These are phyloP conservation scores for Suhomyces chickasaworum DNA, from an alignment of 1,139 yeast genomes.

Conservation along the genomic window DNA sequence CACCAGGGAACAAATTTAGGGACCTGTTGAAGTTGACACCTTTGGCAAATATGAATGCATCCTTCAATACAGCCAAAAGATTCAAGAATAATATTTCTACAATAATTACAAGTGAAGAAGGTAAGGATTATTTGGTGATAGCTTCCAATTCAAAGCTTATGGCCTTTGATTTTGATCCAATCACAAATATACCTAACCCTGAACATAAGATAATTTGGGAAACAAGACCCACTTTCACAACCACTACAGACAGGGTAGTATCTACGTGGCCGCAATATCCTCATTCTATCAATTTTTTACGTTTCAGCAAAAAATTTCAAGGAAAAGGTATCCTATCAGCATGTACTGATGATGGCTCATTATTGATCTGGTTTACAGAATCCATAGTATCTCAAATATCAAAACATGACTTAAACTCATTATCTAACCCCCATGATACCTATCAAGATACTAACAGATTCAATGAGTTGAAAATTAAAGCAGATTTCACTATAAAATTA, in stretches of 20 bases:
- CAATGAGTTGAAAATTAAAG: conserved; percentile 26
- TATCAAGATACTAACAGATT: conserved; percentile 14
- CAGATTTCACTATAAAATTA: conserved; percentile 41
- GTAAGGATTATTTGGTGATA: conserved; percentile 27
- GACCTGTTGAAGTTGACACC: conserved; percentile 30
- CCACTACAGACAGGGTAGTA: conserved; percentile 36
- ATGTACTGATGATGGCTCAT: conserved; percentile 60
- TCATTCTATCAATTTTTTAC: conserved; percentile 56
- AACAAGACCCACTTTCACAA: conserved; percentile 42
- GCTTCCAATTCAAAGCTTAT: conserved; percentile 35
- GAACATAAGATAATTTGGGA: conserved; percentile 37
- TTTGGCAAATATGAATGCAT: conserved; percentile 25
- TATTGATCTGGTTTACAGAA: conserved; percentile 46
- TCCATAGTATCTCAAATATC: conserved; percentile 25
- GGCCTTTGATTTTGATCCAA: conserved; percentile 30
- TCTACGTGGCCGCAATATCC: conserved; percentile 58
- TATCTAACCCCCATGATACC: not conserved
- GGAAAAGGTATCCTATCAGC: conserved; percentile 44
- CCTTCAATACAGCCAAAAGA: conserved; percentile 26
- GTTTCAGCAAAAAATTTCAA: conserved; percentile 25
- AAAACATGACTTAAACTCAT: conserved; percentile 11
- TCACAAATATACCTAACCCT: conserved; percentile 27
- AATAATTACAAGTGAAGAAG: conserved; percentile 11
- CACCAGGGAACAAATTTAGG: conserved; percentile 37
- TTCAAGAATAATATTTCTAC: conserved; percentile 38